Percentiles rank a stretch among this genome's conserved stretches.
Conservation (phyloP, 1,139 yeast species). For the Suhomyces terraborum region DNA sequence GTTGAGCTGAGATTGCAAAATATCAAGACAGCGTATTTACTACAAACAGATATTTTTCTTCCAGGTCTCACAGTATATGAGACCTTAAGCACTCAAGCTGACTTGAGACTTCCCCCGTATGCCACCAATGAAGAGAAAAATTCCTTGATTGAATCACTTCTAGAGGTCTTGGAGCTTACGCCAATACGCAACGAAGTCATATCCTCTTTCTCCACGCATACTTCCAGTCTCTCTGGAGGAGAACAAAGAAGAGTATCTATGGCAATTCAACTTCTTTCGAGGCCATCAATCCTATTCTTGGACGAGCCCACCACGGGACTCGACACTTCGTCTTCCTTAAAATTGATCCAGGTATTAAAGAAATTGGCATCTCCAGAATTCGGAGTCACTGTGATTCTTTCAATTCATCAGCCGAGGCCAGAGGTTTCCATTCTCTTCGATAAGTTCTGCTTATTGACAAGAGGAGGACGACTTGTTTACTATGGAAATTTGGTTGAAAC, state of each 20-base stretch:
- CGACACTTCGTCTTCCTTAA: constrained; percentile 74
- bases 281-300: constrained; percentile 73
- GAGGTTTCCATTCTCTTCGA: constrained; percentile 75
- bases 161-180: constrained; percentile 60
- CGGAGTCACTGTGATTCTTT: constrained; percentile 72
- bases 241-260: constrained; percentile 78
- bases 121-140: constrained; percentile 44
- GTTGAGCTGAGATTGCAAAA: constrained; percentile 1
- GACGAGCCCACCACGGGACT: constrained; percentile 93
- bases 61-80: constrained; percentile 75
- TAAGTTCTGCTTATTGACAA: constrained; percentile 64
- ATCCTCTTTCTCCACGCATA: constrained; percentile 45
- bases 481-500: constrained; percentile 54
- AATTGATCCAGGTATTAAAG: constrained; percentile 63
- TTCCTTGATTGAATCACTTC: constrained; percentile 56
- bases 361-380: constrained; percentile 45
- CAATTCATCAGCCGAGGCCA: constrained; percentile 84
- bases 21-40: constrained; percentile 55
- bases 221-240: constrained; percentile 73
- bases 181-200: constrained; percentile 63
- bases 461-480: constrained; percentile 64
- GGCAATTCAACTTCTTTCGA: constrained; percentile 74
- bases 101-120: constrained; percentile 54
- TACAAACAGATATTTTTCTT: constrained; percentile 74
- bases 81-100: constrained; percentile 70